Conservation (phyloP, 371 early-diverging fungal genomes). For the Batkoa obscura region DNA sequence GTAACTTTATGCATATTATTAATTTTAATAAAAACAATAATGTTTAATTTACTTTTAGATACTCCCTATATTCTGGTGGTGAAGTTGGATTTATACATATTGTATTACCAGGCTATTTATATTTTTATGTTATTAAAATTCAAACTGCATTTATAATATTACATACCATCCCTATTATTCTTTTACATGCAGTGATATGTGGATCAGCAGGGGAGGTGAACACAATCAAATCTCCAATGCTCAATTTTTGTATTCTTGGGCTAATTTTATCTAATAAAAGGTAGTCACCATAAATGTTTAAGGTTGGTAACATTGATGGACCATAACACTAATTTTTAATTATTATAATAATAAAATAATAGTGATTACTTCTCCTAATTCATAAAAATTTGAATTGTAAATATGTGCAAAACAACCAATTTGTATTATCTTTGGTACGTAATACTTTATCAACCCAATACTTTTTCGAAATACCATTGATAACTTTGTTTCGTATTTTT, state of each 20-base stretch:
- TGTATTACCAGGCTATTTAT: conserved; percentile 40
- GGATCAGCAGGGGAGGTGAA: conserved; percentile 44
- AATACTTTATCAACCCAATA: no score
- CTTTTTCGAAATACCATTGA: no score
- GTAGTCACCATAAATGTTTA: conserved; percentile 43
- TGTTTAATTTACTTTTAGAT: conserved; percentile 11
- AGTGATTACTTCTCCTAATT: no score
- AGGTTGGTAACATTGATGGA: conserved; percentile 71
- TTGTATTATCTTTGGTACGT: no score
- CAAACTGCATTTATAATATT: background rate
- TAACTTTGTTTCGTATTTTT: no score
- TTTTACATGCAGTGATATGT: conserved; percentile 42
- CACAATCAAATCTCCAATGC: conserved; percentile 57
- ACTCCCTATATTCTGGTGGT: conserved; percentile 25
- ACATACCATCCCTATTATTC: conserved; percentile 51
- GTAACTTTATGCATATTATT: conserved; percentile 17
- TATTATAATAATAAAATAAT: no score
- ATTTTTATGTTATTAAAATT: background rate
- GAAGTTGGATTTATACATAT: conserved; percentile 44
- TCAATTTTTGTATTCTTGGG: conserved; percentile 22
- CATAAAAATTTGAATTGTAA: no score
- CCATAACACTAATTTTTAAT: conserved; percentile 69
- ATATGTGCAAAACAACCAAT: no score
- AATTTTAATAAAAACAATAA: background rate
- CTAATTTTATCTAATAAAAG: conserved; percentile 44